Conservation (phyloP, 2,329 filamentous ascomycete genomes). For the Penicillium sumatraense region DNA sequence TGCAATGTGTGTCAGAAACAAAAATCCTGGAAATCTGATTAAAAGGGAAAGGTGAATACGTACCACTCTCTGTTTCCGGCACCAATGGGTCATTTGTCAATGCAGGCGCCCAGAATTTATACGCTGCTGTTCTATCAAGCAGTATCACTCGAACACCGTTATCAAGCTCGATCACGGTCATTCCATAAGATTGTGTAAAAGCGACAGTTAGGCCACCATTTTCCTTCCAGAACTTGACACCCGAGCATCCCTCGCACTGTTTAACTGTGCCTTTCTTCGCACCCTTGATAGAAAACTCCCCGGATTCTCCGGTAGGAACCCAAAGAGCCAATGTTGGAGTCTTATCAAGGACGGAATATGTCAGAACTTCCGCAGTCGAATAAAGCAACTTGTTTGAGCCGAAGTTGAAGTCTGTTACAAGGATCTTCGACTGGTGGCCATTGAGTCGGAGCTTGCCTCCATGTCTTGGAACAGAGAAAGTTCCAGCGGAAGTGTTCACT, state of each 20-base stretch:
- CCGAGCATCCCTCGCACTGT: slow-evolving; percentile 47
- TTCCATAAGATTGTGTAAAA: slow-evolving; percentile 56
- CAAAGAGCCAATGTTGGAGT: slow-evolving; percentile 57
- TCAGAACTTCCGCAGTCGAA: slow-evolving; percentile 61
- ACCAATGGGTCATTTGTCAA: slow-evolving; percentile 54
- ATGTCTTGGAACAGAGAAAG: slow-evolving; percentile 59
- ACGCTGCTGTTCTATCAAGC: slow-evolving; percentile 59
- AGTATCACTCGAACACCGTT: slow-evolving; percentile 58
- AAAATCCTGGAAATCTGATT: background rate
- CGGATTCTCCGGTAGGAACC: slow-evolving; percentile 59
- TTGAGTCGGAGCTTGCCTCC: slow-evolving; percentile 57
- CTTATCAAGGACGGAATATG: slow-evolving; percentile 54
- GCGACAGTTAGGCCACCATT: slow-evolving; percentile 49
- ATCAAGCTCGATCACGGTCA: slow-evolving; percentile 52
- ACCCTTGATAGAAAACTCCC: slow-evolving; percentile 58
- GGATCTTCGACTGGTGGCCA: slow-evolving; percentile 65
- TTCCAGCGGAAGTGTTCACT: slow-evolving; percentile 61
- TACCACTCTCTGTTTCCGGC: slow-evolving; percentile 52
- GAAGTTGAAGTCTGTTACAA: slow-evolving; percentile 64
- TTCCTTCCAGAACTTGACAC: slow-evolving; percentile 48
- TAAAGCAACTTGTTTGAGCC: slow-evolving; percentile 58
- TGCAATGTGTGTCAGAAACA: slow-evolving; percentile 21
- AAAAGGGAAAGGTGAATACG: slow-evolving; percentile 1
- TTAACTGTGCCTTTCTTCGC: slow-evolving; percentile 41
- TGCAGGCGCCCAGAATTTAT: slow-evolving; percentile 61